These are phyloP conservation scores for Fusarium palustre DNA, from an alignment of 2,329 filamentous ascomycete species.

Conservation along the genomic window DNA sequence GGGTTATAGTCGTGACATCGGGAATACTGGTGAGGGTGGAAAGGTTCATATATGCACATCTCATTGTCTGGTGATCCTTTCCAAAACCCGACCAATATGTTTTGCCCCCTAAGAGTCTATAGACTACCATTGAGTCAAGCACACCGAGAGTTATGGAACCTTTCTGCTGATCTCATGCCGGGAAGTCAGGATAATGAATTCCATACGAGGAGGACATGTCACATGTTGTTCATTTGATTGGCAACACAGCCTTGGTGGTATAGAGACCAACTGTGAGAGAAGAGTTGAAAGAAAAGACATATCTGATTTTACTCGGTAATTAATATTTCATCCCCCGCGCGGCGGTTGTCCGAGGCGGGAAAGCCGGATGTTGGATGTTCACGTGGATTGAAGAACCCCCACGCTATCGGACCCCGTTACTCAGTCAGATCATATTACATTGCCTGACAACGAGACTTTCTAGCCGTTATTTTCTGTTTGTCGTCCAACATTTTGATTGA, in stretches of 20 bases:
- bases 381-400: conserved; percentile 23
- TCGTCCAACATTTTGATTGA: background rate
- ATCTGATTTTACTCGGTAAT: accelerated
- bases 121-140: background rate
- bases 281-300: background rate
- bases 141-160: background rate
- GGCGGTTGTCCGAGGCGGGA: conserved; percentile 9
- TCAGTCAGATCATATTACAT: conserved; percentile 23
- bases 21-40: background rate
- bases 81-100: background rate
- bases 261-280: background rate
- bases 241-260: background rate
- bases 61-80: conserved; percentile 5
- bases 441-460: conserved; percentile 1
- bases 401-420: conserved; percentile 2
- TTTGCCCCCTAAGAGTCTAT: no score
- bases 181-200: background rate
- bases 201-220: background rate
- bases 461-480: background rate
- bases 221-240: conserved; percentile 7
- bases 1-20: accelerated
- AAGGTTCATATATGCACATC: background rate
- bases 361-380: conserved; percentile 8
- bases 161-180: conserved; percentile 2
- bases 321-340: conserved; percentile 19